phyloP scores from a whole-genome alignment of 129 eudicot genomes.

The Artemisia annua region DNA sequence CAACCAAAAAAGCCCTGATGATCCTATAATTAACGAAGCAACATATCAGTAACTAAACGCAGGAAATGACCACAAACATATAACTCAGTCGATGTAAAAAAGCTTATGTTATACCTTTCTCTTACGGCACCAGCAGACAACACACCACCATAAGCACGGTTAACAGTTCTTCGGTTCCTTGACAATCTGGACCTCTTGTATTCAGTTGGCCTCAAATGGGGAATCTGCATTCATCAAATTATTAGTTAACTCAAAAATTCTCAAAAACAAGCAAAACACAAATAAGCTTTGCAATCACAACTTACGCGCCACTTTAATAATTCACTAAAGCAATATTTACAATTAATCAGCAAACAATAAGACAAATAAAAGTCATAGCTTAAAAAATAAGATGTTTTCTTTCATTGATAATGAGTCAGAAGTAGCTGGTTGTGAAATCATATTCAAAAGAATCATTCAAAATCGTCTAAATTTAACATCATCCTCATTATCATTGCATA shows the following conservation, averaged over 20 bases:
- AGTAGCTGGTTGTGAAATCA: conserved; percentile 34
- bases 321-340: neutral
- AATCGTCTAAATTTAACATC: conserved; percentile 28
- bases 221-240: conserved; percentile 43
- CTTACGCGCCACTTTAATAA: too few species aligned
- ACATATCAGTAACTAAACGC: neutral
- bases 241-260: neutral
- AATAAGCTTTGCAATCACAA: too few species aligned
- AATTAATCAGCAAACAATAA: neutral
- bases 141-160: conserved; percentile 85
- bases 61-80: neutral
- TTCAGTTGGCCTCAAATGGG: conserved; percentile 84
- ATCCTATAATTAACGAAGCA: conserved; percentile 43
- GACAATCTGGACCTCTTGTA: conserved; percentile 79
- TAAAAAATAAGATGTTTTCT: neutral
- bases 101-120: conserved; percentile 42
- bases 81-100: neutral
- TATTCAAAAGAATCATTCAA: conserved; percentile 20
- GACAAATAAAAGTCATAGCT: neutral
- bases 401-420: conserved; percentile 27
- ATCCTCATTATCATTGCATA: conserved; percentile 21
- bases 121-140: conserved; percentile 75
- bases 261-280: neutral
- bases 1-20: conserved; percentile 78
- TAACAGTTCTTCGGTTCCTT: conserved; percentile 74